phyloP scores from a whole-genome alignment of 306 rosid genomes.

The Geum urbanum region DNA sequence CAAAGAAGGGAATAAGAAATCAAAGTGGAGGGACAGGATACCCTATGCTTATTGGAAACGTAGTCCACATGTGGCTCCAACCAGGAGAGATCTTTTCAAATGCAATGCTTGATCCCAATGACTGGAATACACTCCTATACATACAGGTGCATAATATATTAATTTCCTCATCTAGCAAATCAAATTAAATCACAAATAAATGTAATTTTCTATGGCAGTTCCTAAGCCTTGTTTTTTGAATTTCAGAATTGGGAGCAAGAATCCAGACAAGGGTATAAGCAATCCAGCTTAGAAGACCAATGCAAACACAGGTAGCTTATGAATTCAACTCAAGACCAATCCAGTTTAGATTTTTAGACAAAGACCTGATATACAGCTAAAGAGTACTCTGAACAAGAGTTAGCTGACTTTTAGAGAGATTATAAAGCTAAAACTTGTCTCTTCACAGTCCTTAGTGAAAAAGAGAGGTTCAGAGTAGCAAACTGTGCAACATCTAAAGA shows the following conservation, averaged over 20 bases:
- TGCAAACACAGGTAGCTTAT: slow-evolving; percentile 58
- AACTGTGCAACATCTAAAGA: too few relatives aligned
- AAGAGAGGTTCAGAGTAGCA: too few relatives aligned
- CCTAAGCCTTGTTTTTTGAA: neutral
- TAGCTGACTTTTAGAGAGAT: too few relatives aligned
- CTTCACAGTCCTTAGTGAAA: too few relatives aligned
- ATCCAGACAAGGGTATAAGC: slow-evolving; percentile 58
- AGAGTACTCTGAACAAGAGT: too few relatives aligned
- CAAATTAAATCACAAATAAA: neutral
- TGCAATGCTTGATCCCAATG: slow-evolving; percentile 51
- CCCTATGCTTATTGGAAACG: slow-evolving; percentile 90
- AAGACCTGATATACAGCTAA: too few relatives aligned
- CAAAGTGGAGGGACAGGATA: slow-evolving; percentile 63
- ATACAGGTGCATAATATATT: slow-evolving; percentile 37
- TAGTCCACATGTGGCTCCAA: slow-evolving; percentile 59
- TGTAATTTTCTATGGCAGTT: neutral
- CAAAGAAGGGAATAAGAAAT: slow-evolving; percentile 63
- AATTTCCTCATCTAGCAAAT: neutral
- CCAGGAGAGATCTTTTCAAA: slow-evolving; percentile 57
- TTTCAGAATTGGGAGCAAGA: slow-evolving; percentile 68
- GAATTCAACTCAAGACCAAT: neutral
- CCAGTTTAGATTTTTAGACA: too few relatives aligned
- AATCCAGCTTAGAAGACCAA: slow-evolving; percentile 64
- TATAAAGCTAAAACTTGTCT: too few relatives aligned
- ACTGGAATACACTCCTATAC: slow-evolving; percentile 66